phyloP scores from a whole-genome alignment of 1,284 basidiomycete genomes.

The Psilocybe mexicana region DNA sequence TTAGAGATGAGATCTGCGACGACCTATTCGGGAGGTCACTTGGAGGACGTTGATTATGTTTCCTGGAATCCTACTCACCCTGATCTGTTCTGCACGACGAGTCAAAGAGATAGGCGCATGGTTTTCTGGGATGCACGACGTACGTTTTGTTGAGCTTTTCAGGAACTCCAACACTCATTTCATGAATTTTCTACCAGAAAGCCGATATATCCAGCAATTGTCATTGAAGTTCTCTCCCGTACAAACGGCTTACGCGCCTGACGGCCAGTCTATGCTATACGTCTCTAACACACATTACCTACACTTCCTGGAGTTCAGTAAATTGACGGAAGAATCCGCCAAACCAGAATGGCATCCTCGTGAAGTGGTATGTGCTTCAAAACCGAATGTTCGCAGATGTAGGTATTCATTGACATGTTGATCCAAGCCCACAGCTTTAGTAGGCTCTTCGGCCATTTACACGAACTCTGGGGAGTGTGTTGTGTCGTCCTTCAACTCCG shows the following conservation, averaged over 20 bases:
- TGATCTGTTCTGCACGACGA: constrained; percentile 76
- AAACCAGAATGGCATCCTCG: constrained; percentile 62
- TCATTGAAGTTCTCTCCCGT: constrained; percentile 56
- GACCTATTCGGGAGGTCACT: constrained; percentile 65
- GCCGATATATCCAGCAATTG: constrained; percentile 60
- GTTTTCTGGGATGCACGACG: constrained; percentile 85
- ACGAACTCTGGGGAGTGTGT: constrained; percentile 72
- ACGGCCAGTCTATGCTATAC: constrained; percentile 66
- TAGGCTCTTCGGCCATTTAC: constrained; percentile 66
- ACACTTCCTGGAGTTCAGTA: constrained; percentile 56
- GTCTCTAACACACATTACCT: constrained; percentile 58
- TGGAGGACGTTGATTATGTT: constrained; percentile 73
- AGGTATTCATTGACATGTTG: not conserved
- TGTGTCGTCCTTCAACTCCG: constrained; percentile 59
- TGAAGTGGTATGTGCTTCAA: constrained; percentile 36
- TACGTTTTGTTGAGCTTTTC: constrained; percentile 34
- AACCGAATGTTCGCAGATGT: not conserved
- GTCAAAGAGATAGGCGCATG: constrained; percentile 68
- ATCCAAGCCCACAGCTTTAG: constrained; percentile 24
- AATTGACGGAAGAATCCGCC: constrained; percentile 47
- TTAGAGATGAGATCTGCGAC: constrained; percentile 67
- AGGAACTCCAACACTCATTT: not conserved
- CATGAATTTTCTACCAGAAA: constrained; percentile 47
- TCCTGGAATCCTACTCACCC: constrained; percentile 83
- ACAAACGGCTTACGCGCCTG: constrained; percentile 69